Conservation (phyloP, 2,329 filamentous ascomycete species). For the Zasmidium cellare region DNA sequence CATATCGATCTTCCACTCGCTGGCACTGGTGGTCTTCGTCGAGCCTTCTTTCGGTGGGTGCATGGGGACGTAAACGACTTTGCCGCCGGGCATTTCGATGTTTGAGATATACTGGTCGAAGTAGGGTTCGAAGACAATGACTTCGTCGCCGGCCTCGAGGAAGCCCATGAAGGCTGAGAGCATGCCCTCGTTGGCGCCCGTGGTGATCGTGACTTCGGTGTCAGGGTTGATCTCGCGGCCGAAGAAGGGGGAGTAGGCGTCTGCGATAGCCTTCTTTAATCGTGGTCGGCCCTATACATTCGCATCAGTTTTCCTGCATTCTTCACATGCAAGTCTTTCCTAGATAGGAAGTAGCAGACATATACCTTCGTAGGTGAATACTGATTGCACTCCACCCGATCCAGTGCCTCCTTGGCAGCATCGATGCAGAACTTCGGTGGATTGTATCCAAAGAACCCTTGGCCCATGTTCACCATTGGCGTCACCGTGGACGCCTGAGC, state of each 20-base stretch:
- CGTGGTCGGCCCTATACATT: slow-evolving; percentile 70
- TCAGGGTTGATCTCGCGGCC: slow-evolving; percentile 80
- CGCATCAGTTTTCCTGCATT: slow-evolving; percentile 19
- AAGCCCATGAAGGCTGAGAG: slow-evolving; percentile 98
- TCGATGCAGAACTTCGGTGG: slow-evolving; percentile 87
- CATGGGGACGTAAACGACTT: slow-evolving; percentile 92
- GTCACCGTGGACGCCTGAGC: slow-evolving; percentile 63
- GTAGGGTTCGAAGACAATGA: slow-evolving; percentile 97
- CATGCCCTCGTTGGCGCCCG: slow-evolving; percentile 90
- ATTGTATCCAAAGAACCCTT: slow-evolving; percentile 88
- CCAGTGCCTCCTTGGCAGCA: slow-evolving; percentile 85
- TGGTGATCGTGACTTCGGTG: slow-evolving; percentile 92
- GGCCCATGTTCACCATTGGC: slow-evolving; percentile 69
- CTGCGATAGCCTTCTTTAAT: slow-evolving; percentile 87
- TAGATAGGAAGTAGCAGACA: slow-evolving; percentile 28
- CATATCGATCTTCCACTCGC: slow-evolving; percentile 86
- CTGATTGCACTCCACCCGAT: slow-evolving; percentile 95
- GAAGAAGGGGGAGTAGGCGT: slow-evolving; percentile 89
- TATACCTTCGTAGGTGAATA: slow-evolving; percentile 83
- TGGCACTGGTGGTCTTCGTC: slow-evolving; percentile 76
- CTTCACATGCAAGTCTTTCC: not conserved
- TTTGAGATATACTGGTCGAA: slow-evolving; percentile 99
- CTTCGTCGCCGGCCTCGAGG: slow-evolving; percentile 89
- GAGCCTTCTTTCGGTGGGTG: slow-evolving; percentile 82
- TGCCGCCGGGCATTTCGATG: slow-evolving; percentile 96